phyloP scores from a whole-genome alignment of 768 basidiomycete species.

The Porpolomopsis calyptriformis region DNA sequence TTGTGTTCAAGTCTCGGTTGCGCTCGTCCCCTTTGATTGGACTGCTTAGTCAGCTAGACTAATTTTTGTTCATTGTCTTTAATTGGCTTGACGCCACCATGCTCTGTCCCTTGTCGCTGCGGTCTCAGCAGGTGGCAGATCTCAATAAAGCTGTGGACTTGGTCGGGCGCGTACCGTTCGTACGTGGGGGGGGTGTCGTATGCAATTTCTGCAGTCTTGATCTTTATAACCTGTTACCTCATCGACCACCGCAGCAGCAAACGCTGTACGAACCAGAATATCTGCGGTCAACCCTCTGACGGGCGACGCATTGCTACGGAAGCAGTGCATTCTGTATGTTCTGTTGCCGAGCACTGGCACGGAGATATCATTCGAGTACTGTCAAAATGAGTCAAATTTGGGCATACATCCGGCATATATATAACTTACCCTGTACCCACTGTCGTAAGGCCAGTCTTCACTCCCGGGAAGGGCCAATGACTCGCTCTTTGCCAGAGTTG shows the following conservation, averaged over 20 bases:
- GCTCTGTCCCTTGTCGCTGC: constrained; percentile 5
- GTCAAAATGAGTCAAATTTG: constrained; percentile 3
- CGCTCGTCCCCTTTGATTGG: too few relatives aligned
- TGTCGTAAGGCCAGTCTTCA: constrained; percentile 74
- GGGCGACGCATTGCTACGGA: constrained; percentile 67
- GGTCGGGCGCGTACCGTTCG: constrained; percentile 48
- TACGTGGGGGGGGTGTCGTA: constrained; percentile 42
- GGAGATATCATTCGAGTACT: constrained; percentile 41
- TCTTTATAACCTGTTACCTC: constrained; percentile 28
- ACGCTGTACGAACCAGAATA: constrained; percentile 47
- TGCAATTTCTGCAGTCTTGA: constrained; percentile 57
- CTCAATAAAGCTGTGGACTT: constrained; percentile 24
- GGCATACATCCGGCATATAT: neutral
- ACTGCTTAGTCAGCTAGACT: too few relatives aligned
- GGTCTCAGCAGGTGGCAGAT: constrained; percentile 7
- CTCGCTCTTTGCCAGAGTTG: constrained; percentile 32
- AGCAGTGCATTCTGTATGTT: constrained; percentile 73
- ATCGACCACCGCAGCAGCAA: neutral
- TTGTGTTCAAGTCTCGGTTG: neutral
- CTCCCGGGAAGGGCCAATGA: constrained; percentile 48
- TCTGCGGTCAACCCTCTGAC: constrained; percentile 80
- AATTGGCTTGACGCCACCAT: neutral
- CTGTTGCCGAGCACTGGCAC: constrained; percentile 38
- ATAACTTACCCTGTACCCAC: constrained; percentile 53
- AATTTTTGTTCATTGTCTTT: too few relatives aligned